Percentiles rank a stretch among this genome's conserved stretches.
Evolutionary conservation across 1,139 yeast genomes (phyloP).

Genomic region (Suhomyces taliae): DNA sequence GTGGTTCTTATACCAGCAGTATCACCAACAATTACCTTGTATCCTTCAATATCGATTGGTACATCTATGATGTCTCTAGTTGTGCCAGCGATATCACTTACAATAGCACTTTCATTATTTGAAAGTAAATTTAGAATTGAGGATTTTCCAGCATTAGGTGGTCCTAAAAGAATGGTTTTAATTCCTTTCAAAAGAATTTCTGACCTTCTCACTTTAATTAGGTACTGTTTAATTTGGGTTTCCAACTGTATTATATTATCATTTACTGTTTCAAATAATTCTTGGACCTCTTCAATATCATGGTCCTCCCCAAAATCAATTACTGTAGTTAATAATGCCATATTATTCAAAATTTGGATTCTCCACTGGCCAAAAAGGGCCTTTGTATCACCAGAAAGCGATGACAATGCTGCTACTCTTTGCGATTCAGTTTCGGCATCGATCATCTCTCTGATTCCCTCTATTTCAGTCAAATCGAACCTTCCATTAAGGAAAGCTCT

Average conservation of each 20-base stretch:
- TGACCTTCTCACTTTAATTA: constrained; percentile 55
- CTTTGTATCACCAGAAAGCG: constrained; percentile 70
- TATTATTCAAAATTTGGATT: constrained; percentile 55
- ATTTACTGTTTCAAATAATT: constrained; percentile 52
- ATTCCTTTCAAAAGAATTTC: constrained; percentile 74
- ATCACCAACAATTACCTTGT: constrained; percentile 80
- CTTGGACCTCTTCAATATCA: constrained; percentile 64
- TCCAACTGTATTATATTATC: constrained; percentile 41
- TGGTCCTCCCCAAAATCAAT: constrained; percentile 97
- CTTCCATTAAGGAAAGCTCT: constrained; percentile 78
- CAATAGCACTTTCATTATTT: constrained; percentile 84
- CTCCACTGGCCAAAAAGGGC: constrained; percentile 66
- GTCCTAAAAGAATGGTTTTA: constrained; percentile 73
- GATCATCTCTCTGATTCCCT: constrained; percentile 84
- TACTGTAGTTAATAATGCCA: constrained; percentile 80
- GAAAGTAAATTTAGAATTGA: constrained; percentile 75
- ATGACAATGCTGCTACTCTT: constrained; percentile 68
- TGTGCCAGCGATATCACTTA: constrained; percentile 90
- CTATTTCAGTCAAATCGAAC: constrained; percentile 76
- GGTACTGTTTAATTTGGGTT: constrained; percentile 47
- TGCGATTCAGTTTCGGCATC: constrained; percentile 95
- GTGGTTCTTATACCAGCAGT: constrained; percentile 86
- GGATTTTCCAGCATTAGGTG: constrained; percentile 97
- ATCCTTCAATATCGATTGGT: constrained; percentile 80
- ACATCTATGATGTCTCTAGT: constrained; percentile 88